phyloP scores from a whole-genome alignment of 768 basidiomycete species.

The Lentinus tigrinus region DNA sequence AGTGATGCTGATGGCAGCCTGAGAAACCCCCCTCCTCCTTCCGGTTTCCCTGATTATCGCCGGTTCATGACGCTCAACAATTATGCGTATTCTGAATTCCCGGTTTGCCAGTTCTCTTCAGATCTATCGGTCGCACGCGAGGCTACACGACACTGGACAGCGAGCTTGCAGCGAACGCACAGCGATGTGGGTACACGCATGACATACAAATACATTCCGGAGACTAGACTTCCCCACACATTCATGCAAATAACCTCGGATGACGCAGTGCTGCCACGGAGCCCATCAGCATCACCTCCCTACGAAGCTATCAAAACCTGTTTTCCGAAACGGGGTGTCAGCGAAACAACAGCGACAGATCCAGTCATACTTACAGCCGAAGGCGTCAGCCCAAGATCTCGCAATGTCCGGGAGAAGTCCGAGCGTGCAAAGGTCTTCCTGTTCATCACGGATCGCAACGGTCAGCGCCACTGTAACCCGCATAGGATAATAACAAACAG shows the following conservation, averaged over 20 bases:
- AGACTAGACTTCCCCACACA: not conserved
- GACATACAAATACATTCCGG: not conserved
- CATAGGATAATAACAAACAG: not conserved
- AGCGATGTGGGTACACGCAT: not conserved
- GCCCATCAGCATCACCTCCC: not conserved
- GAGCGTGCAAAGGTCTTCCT: slow-evolving; percentile 76
- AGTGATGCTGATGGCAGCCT: slow-evolving; percentile 15
- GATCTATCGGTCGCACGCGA: not conserved
- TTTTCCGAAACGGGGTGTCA: not conserved
- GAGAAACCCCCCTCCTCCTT: slow-evolving; percentile 5
- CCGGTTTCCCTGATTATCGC: slow-evolving; percentile 10
- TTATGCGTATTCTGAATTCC: slow-evolving; percentile 2
- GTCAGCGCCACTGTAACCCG: not conserved
- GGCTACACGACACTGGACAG: not conserved
- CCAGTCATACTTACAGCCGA: slow-evolving; percentile 61
- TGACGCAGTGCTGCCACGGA: not conserved
- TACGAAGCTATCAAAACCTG: slow-evolving; percentile 29
- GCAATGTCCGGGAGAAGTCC: slow-evolving; percentile 80
- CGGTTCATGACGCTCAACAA: not conserved
- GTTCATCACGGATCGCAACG: not conserved
- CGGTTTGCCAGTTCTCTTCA: not conserved
- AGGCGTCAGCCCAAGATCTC: slow-evolving; percentile 85
- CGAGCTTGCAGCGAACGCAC: not conserved
- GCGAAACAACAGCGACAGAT: not conserved
- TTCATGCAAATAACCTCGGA: too few species aligned